phyloP scores from a whole-genome alignment of 768 basidiomycete species.

The Macrolepiota dolichaula region DNA sequence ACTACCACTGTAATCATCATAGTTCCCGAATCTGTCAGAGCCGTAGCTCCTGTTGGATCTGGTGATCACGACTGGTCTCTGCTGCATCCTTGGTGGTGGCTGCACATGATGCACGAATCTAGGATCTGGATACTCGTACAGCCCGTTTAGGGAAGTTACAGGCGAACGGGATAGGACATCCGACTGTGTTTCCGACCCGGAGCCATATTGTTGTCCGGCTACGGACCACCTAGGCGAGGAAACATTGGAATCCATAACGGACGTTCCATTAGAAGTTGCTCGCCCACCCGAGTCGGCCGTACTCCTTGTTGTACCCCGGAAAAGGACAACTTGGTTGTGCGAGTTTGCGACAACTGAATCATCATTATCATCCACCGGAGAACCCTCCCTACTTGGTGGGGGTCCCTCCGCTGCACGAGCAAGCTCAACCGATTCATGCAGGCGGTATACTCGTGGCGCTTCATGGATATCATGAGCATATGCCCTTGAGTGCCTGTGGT shows the following conservation, averaged over 20 bases:
- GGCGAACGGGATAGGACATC: conserved; percentile 2
- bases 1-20: neutral
- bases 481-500: neutral
- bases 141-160: neutral
- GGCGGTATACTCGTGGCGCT: conserved; percentile 2
- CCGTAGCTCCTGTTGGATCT: conserved; percentile 1
- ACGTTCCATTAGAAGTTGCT: neutral
- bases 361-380: neutral
- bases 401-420: neutral
- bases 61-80: conserved; percentile 2
- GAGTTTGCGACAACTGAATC: neutral
- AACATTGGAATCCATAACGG: neutral
- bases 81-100: neutral
- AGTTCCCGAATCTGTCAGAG: neutral
- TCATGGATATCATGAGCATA: neutral
- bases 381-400: conserved; percentile 2
- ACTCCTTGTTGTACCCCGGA: neutral
- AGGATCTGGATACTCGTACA: conserved; percentile 8
- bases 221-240: conserved; percentile 9
- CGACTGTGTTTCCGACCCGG: conserved; percentile 8
- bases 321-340: conserved; percentile 10
- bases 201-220: conserved; percentile 1
- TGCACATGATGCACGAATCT: neutral
- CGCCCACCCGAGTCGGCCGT: neutral
- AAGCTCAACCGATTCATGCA: conserved; percentile 1